Evolutionary conservation across 2,329 filamentous ascomycete species (phyloP).

Genomic region (Colletotrichum trifolii): DNA sequence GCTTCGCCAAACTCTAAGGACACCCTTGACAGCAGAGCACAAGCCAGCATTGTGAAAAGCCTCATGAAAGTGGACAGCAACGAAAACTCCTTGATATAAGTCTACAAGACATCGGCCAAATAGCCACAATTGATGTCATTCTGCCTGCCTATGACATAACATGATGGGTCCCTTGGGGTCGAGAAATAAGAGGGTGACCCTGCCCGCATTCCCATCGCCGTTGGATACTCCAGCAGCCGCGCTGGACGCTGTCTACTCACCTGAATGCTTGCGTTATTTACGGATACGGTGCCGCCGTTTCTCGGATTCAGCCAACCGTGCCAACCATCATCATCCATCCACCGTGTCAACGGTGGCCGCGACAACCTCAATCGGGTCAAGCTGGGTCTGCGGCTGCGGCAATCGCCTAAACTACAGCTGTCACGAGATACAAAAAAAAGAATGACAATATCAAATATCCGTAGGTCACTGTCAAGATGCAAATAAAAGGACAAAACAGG

Average conservation of each 20-base stretch:
- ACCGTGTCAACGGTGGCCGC: neutral
- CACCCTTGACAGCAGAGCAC: neutral
- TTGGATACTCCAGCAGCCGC: neutral
- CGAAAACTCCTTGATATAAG: neutral
- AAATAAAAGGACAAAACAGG: neutral
- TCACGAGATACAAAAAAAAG: neutral
- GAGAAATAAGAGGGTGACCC: conserved; percentile 4
- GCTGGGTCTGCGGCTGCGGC: too few species aligned
- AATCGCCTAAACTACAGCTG: neutral
- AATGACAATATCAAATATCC: neutral
- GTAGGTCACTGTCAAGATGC: neutral
- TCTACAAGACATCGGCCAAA: neutral
- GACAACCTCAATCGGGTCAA: too few species aligned
- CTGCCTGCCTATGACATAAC: conserved; percentile 19
- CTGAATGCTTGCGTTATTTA: conserved; percentile 9
- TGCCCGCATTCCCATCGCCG: neutral
- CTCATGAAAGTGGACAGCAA: neutral
- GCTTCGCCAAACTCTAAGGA: neutral
- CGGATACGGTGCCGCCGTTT: neutral
- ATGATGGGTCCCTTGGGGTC: conserved; percentile 10
- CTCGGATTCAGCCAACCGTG: neutral
- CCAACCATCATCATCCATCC: neutral
- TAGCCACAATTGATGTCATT: conserved; percentile 23
- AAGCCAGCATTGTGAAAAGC: neutral
- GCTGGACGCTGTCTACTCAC: too few species aligned